These are phyloP conservation scores for Chalciporus sphaerocephalus DNA, from an alignment of 768 basidiomycete species.

Conservation along the genomic window DNA sequence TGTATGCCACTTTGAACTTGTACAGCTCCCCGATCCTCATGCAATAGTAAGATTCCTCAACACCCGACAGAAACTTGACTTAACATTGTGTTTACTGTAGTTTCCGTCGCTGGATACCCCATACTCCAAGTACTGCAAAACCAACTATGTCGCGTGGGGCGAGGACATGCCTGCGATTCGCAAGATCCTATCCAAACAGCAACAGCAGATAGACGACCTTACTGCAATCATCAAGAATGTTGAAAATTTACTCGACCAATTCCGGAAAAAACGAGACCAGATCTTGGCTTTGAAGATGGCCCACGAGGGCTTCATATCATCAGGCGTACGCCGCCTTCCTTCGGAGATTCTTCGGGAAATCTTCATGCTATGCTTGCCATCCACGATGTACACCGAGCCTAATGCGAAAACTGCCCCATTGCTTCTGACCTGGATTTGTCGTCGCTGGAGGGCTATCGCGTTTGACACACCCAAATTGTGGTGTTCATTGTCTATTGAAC, in stretches of 20 bases:
- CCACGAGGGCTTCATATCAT: conserved; percentile 21
- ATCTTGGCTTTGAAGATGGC: conserved; percentile 12
- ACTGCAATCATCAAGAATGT: conserved; percentile 13
- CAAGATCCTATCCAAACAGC: conserved; percentile 13
- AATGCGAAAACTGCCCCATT: conserved; percentile 31
- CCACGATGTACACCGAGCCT: conserved; percentile 21
- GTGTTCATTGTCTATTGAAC: conserved; percentile 35
- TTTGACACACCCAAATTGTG: conserved; percentile 42
- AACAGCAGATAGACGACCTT: conserved; percentile 12
- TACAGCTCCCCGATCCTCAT: not conserved
- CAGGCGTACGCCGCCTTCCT: conserved; percentile 36
- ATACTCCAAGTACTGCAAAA: conserved; percentile 13
- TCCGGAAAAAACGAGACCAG: conserved; percentile 11
- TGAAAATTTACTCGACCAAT: conserved; percentile 1
- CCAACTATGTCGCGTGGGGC: conserved; percentile 13
- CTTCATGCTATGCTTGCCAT: conserved; percentile 36
- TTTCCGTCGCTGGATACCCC: conserved; percentile 16
- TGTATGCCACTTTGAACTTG: not conserved
- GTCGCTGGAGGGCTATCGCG: conserved; percentile 39
- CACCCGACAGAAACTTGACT: not conserved
- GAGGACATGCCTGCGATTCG: conserved; percentile 10
- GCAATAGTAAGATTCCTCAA: not conserved
- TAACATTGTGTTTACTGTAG: conserved; percentile 2
- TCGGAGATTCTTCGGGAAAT: conserved; percentile 46
- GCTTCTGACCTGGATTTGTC: conserved; percentile 38